Evolutionary conservation across 441 rosid species (phyloP), one percentile per base, ranked within the genome.

Genomic region (Monsonia emarginata): DNA sequence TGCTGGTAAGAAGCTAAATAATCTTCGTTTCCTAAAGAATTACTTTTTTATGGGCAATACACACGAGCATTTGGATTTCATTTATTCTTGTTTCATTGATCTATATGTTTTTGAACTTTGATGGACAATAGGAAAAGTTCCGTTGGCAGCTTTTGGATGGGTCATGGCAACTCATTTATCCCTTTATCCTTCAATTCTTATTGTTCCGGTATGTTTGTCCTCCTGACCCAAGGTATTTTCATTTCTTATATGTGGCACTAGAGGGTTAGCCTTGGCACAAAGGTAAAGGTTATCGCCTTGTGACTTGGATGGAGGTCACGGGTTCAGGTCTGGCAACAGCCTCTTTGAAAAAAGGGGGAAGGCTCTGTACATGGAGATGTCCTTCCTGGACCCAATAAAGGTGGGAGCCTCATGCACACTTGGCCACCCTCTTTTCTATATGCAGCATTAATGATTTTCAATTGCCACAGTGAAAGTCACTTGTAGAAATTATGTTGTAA

Each of bases 141-240:
- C 95, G 36, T 70, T 89, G 83, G 96, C 99, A 76, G 95, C 96
- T 57, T 91, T 94, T 82, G 97, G 92, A 70, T 86, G 91, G 86
- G 95, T 89, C 73, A 79, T 91, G 76, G 92, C 97, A 63, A 82
- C 88, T 18, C 97, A 95, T 78, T 67, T 89, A 72, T 95, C 97
- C 71, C 94, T 95, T 69, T 88, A 88, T 75, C 97, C 97, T 57
- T 88, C 78, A 60, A 74, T 86, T 63, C 80, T 91, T 66, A 75
- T 84, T 1, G 81, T 91, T 73, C 99, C 96, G 16, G 97, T 91
- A 81, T 74, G 82, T 31, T 48, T 26, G 36, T 38, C 16, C 54
- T 48, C 38, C 40, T 10, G 5, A 14, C 59, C 59, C 24, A 50
- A 52, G 4, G 4, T n/a, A 2, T 32, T 44, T 44, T 21, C 3